Base-by-base conservation (phyloP, 306 rosid genomes). In the Herpetospermum pedunculosum region DNA sequence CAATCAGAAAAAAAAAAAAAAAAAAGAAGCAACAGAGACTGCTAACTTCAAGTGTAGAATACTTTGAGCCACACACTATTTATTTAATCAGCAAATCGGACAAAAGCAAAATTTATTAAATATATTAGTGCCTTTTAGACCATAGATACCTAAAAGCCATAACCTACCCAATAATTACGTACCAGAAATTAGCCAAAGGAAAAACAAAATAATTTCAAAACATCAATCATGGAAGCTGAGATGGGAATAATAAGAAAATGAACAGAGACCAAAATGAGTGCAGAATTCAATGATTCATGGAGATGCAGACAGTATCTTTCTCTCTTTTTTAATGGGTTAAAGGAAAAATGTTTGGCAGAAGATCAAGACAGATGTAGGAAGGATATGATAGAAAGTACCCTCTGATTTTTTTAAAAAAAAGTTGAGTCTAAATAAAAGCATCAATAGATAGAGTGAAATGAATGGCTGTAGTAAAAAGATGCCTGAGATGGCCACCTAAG, bases 161-260 rank as follows among this genome's bases (percentile, higher is more conserved):
- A 26, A 26, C 25, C 74, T 28, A 44, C 55, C 44, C 40, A 44
- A 69, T 69, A 25, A 69, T 69, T 44, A 10, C 35, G 25, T 8
- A 44, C 2, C 40, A 44, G 40, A 44, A 28, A 69, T 16, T 26
- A 44, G 73, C 13, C 73, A 26, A 25, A 68, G 6, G 23, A 0
- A 67, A 25, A 25, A 6, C 5, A 13, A 23, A 44, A 69, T 26
- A 69, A 44, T 29, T 69, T 44, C 23, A 25, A 8, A 44, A 43
- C 35, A 44, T 69, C 74, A 69, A 44, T 69, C 74, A 69, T 69
- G 15, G 54, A 69, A 69, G 2, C 55, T 44, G 55, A 69, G 74
- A 69, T 15, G 25, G 38, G 38, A 43, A 15, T 44, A 26, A 44
- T 44, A 26, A 44, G 55, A 44, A 16, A 44, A 69, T 69, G 74